Evolutionary conservation across 2,329 filamentous ascomycete genomes (phyloP).

Genomic region (Fusarium citri): DNA sequence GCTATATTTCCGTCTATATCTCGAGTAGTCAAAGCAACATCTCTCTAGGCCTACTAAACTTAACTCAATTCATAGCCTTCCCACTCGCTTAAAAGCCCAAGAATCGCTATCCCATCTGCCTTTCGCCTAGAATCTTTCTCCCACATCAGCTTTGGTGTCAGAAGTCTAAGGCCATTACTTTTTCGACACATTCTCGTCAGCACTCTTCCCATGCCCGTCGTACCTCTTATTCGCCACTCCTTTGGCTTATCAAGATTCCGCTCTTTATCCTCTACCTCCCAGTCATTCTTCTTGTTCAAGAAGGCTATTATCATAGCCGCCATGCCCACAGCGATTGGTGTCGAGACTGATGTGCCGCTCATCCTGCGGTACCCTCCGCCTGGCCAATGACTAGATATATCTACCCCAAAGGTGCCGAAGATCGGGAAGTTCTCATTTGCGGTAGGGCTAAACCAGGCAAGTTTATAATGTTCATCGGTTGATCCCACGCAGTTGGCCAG

Average conservation of each 20-base stretch:
- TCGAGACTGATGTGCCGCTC: constrained; percentile 27
- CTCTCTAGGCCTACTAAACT: neutral
- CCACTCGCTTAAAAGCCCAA: neutral
- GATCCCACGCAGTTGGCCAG: constrained; percentile 28
- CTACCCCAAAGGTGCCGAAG: constrained; percentile 19
- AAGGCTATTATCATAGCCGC: constrained; percentile 30
- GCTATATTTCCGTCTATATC: neutral
- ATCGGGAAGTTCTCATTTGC: constrained; percentile 8
- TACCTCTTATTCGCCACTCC: constrained; percentile 22
- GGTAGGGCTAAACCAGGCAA: constrained; percentile 13
- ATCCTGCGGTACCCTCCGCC: constrained; percentile 22
- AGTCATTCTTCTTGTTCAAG: constrained; percentile 23
- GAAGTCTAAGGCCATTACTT: constrained; percentile 17
- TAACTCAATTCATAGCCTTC: neutral
- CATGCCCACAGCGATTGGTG: constrained; percentile 28
- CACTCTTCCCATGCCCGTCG: constrained; percentile 23
- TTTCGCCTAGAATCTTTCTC: neutral
- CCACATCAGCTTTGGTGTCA: constrained; percentile 30
- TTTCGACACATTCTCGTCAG: constrained; percentile 26
- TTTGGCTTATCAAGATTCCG: constrained; percentile 4
- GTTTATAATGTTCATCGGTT: constrained; percentile 13
- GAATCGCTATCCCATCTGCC: neutral
- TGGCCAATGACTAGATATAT: constrained; percentile 26
- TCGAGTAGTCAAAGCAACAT: neutral
- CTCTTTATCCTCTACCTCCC: neutral